phyloP scores from a whole-genome alignment of 2,329 filamentous ascomycete species.

The Hypoxylon sp. region DNA sequence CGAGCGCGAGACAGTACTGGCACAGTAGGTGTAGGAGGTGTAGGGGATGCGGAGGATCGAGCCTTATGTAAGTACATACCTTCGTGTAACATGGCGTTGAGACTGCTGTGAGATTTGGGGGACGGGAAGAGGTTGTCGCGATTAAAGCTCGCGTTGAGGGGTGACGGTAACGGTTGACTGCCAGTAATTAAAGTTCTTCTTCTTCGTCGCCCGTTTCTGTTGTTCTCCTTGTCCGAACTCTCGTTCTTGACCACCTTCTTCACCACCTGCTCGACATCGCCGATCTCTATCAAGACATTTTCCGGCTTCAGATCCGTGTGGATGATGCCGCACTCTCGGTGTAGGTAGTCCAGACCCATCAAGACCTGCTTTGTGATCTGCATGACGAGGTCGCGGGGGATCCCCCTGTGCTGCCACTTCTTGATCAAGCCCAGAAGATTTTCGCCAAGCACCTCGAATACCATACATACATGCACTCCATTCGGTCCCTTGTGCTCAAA shows the following conservation, averaged over 20 bases:
- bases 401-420: conserved; percentile 97
- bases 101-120: conserved; percentile 76
- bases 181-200: conserved; percentile 95
- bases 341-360: conserved; percentile 93
- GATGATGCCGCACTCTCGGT: conserved; percentile 98
- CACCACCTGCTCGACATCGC: conserved; percentile 98
- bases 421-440: conserved; percentile 96
- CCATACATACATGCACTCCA: conserved; percentile 98
- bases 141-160: conserved; percentile 91
- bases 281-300: conserved; percentile 98
- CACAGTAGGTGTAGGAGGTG: background rate
- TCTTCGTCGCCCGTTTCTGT: conserved; percentile 89
- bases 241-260: conserved; percentile 94
- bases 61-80: conserved; percentile 63
- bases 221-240: conserved; percentile 81
- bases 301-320: conserved; percentile 98
- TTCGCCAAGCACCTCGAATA: conserved; percentile 97
- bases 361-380: conserved; percentile 99
- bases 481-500: conserved; percentile 99
- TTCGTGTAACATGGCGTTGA: conserved; percentile 87
- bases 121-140: conserved; percentile 77
- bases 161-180: conserved; percentile 94
- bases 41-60: conserved; percentile 10
- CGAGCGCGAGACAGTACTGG: conserved; percentile 4
- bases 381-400: conserved; percentile 96